phyloP scores from a whole-genome alignment of 2,329 filamentous ascomycete species.

The Penicillium frequentans region DNA sequence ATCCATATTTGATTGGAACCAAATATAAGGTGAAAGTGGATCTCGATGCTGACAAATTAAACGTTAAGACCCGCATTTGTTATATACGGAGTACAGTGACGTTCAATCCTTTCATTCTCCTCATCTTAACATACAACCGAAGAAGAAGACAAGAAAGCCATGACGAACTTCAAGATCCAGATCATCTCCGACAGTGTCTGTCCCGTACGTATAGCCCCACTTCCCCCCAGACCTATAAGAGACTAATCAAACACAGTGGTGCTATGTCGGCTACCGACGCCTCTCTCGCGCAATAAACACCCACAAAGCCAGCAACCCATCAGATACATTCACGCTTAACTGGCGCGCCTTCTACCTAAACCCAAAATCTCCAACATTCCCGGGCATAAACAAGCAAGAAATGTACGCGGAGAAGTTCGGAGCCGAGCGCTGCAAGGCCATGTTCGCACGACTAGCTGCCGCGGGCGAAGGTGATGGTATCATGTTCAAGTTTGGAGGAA shows the following conservation, averaged over 20 bases:
- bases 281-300: conserved; percentile 69
- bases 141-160: conserved; percentile 33
- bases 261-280: conserved; percentile 77
- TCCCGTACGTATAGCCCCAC: conserved; percentile 46
- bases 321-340: conserved; percentile 69
- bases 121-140: conserved; percentile 18
- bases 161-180: conserved; percentile 75
- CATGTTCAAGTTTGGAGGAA: conserved; percentile 69
- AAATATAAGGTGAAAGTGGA: background rate
- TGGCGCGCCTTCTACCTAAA: conserved; percentile 84
- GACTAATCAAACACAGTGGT: conserved; percentile 48
- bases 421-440: conserved; percentile 58
- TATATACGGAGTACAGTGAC: background rate
- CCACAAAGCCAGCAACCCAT: conserved; percentile 64
- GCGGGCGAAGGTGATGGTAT: conserved; percentile 69
- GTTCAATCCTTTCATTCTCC: background rate
- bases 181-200: conserved; percentile 82
- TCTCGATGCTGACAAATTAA: conserved; percentile 15
- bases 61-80: conserved; percentile 4
- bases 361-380: conserved; percentile 57
- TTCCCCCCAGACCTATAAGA: conserved; percentile 1
- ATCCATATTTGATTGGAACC: background rate
- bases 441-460: conserved; percentile 57
- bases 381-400: conserved; percentile 53
- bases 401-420: conserved; percentile 66